Conservation (phyloP, 352 stramenopile genomes). For the Phytophthora agathidicida region DNA sequence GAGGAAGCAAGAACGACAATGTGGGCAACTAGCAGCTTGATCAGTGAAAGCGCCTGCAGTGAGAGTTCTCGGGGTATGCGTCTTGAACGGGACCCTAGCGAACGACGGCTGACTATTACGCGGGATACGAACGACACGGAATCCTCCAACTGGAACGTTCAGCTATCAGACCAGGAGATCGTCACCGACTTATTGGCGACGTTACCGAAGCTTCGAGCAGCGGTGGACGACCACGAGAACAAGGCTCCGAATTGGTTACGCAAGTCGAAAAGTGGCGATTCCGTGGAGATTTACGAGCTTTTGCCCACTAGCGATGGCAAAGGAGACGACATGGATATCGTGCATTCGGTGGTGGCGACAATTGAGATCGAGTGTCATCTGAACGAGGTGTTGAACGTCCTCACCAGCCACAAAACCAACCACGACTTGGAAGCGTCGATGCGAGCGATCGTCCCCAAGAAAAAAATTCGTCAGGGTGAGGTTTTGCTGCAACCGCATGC, state of each 20-base stretch:
- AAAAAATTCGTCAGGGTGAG: conserved; percentile 38
- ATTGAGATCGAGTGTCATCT: conserved; percentile 62
- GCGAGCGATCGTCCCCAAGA: conserved; percentile 43
- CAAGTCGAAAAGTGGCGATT: conserved; percentile 50
- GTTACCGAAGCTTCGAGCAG: conserved; percentile 48
- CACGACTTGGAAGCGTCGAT: conserved; percentile 55
- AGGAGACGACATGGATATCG: conserved; percentile 58
- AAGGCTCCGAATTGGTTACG: conserved; percentile 43
- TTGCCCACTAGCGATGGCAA: conserved; percentile 33
- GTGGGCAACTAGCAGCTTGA: conserved; percentile 43
- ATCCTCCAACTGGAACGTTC: conserved; percentile 13
- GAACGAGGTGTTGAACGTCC: conserved; percentile 70
- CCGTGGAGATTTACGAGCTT: conserved; percentile 58
- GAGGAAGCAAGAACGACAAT: conserved; percentile 15
- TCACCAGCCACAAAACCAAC: conserved; percentile 52
- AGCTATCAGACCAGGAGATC: conserved; percentile 50
- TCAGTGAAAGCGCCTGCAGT: conserved; percentile 35
- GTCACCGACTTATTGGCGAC: conserved; percentile 51
- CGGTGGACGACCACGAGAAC: conserved; percentile 39
- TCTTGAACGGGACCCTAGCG: conserved; percentile 24
- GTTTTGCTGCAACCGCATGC: conserved; percentile 36
- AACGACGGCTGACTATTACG: conserved; percentile 32
- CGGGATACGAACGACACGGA: conserved; percentile 13
- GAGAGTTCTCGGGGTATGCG: conserved; percentile 32
- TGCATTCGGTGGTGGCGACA: conserved; percentile 52